These are phyloP conservation scores for Beauveria asiatica DNA, from an alignment of 2,329 filamentous ascomycete genomes.

Conservation along the genomic window DNA sequence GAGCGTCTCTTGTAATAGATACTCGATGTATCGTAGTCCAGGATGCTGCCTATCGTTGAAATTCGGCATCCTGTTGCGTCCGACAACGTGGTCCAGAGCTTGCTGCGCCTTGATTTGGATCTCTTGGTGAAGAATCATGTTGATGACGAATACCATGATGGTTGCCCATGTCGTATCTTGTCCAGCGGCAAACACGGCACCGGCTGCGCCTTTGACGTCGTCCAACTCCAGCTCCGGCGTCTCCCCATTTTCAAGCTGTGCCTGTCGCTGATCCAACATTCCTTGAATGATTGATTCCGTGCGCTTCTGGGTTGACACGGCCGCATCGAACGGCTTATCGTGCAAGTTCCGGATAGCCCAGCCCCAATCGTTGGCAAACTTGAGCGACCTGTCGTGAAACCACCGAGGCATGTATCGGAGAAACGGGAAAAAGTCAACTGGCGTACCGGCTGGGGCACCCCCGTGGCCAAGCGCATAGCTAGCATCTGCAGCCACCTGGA, in stretches of 20 bases:
- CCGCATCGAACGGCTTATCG: conserved; percentile 33
- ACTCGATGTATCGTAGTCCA: conserved; percentile 34
- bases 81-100: conserved; percentile 39
- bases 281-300: conserved; percentile 21
- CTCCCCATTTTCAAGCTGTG: conserved; percentile 19
- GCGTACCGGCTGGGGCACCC: conserved; percentile 24
- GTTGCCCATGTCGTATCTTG: conserved; percentile 37
- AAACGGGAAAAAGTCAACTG: conserved; percentile 41
- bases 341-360: conserved; percentile 32
- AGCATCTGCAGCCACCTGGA: conserved; percentile 28
- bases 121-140: conserved; percentile 32
- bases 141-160: conserved; percentile 36
- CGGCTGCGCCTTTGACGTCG: conserved; percentile 41
- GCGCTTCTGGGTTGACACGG: conserved; percentile 21
- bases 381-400: conserved; percentile 23
- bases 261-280: conserved; percentile 20
- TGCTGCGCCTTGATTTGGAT: conserved; percentile 38
- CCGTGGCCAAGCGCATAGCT: conserved; percentile 22
- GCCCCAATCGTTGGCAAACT: conserved; percentile 22
- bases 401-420: conserved; percentile 33
- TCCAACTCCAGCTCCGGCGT: conserved; percentile 27
- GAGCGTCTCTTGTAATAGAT: conserved; percentile 37
- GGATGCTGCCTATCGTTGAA: conserved; percentile 32
- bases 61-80: conserved; percentile 33
- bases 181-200: conserved; percentile 39